Evolutionary conservation across 495 filamentous ascomycete species (phyloP).

Genomic region (Penicillium coprophilum): DNA sequence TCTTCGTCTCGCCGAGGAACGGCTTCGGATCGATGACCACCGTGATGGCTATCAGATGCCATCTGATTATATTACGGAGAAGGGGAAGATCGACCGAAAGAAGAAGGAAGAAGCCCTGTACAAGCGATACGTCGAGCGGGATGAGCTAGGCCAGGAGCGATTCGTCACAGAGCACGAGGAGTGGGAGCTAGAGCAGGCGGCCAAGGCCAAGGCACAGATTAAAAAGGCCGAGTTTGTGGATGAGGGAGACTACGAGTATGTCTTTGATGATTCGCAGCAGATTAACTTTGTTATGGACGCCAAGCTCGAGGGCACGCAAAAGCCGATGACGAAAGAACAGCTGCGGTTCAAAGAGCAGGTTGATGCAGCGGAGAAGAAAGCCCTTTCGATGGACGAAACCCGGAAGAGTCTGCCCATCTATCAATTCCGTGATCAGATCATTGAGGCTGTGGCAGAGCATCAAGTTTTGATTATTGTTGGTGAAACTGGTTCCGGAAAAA

Average conservation of each 20-base stretch:
- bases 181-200: constrained; percentile 89
- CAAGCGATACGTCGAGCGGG: constrained; percentile 85
- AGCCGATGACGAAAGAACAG: constrained; percentile 75
- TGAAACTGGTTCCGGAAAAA: constrained; percentile 87
- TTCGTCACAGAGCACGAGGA: constrained; percentile 94
- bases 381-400: constrained; percentile 82
- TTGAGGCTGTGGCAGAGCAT: constrained; percentile 72
- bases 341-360: constrained; percentile 73
- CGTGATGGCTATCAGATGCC: constrained; percentile 92
- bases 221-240: constrained; percentile 70
- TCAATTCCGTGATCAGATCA: constrained; percentile 71
- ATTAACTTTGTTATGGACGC: constrained; percentile 84
- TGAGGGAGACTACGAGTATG: constrained; percentile 88
- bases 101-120: constrained; percentile 89
- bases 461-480: constrained; percentile 87
- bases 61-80: constrained; percentile 91
- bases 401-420: constrained; percentile 90
- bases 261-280: constrained; percentile 85
- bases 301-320: constrained; percentile 63
- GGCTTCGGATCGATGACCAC: constrained; percentile 85
- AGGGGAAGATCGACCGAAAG: constrained; percentile 85
- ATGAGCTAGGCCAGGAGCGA: constrained; percentile 83
- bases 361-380: constrained; percentile 83
- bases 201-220: constrained; percentile 88
- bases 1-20: constrained; percentile 82